phyloP scores from a whole-genome alignment of 1,284 basidiomycete species.

The Caloboletus inedulis region DNA sequence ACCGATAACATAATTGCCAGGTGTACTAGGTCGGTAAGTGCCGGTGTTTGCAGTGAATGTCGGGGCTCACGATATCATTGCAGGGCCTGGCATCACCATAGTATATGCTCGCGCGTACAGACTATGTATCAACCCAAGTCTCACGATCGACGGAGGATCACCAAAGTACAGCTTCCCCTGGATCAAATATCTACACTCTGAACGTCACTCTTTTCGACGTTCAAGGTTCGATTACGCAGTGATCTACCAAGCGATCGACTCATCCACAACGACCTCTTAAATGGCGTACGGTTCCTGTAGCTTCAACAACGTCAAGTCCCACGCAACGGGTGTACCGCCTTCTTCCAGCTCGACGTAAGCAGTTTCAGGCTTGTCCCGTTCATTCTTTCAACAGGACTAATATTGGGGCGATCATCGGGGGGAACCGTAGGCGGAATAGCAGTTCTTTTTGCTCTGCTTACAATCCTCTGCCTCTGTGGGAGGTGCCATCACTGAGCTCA shows the following conservation, averaged over 20 bases:
- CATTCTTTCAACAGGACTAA: not conserved
- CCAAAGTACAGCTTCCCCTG: slow-evolving; percentile 9
- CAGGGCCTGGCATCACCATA: slow-evolving; percentile 21
- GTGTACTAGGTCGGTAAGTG: too few species aligned
- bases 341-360: not conserved
- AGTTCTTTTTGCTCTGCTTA: too few species aligned
- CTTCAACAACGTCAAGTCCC: not conserved
- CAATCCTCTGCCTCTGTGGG: too few species aligned
- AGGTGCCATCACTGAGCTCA: too few species aligned
- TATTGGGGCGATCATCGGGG: slow-evolving; percentile 5
- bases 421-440: too few species aligned
- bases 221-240: slow-evolving; percentile 18
- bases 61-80: not conserved
- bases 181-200: slow-evolving; percentile 4
- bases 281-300: not conserved
- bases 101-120: too few species aligned
- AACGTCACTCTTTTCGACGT: slow-evolving; percentile 19
- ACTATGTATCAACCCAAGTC: slow-evolving; percentile 19
- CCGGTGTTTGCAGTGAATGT: not conserved
- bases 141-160: slow-evolving; percentile 13
- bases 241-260: slow-evolving; percentile 15
- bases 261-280: not conserved
- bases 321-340: not conserved
- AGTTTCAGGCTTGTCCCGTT: not conserved
- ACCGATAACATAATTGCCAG: too few species aligned